These are phyloP conservation scores for Pyricularia pennisetigena DNA, from an alignment of 2,329 filamentous ascomycete genomes.

Conservation along the genomic window DNA sequence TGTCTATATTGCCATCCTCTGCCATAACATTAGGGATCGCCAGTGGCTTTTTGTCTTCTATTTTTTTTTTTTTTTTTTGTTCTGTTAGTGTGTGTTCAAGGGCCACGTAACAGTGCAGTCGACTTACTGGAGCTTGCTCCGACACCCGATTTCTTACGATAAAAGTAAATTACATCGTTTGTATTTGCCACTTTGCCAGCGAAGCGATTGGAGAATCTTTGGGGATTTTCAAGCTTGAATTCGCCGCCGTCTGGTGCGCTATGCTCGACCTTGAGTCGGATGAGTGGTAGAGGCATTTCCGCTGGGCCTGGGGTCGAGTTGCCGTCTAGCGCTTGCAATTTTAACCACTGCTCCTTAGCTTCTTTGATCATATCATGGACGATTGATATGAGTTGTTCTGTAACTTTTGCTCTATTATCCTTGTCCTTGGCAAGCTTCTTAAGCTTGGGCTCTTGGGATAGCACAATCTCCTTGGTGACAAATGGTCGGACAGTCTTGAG, in stretches of 20 bases:
- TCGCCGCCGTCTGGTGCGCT: conserved; percentile 73
- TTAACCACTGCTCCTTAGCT: conserved; percentile 71
- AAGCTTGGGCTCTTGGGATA: conserved; percentile 68
- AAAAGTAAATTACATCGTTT: conserved; percentile 88
- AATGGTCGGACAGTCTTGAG: conserved; percentile 88
- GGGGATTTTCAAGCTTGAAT: conserved; percentile 90
- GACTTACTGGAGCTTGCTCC: neutral
- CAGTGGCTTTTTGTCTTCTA: conserved; percentile 29
- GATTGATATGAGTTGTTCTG: conserved; percentile 61
- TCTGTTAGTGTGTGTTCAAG: neutral
- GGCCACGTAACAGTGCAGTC: too few relatives aligned
- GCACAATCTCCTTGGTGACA: conserved; percentile 70
- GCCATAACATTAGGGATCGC: conserved; percentile 54
- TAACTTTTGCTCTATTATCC: conserved; percentile 76
- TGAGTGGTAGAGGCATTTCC: conserved; percentile 64
- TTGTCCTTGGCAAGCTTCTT: conserved; percentile 69
- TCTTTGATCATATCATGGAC: conserved; percentile 83
- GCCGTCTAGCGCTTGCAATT: conserved; percentile 43
- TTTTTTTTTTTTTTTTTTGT: conserved; percentile 6
- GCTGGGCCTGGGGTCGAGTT: conserved; percentile 42
- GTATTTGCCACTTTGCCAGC: conserved; percentile 84
- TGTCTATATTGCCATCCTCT: conserved; percentile 57
- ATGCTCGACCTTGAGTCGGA: conserved; percentile 86
- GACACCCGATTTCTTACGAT: conserved; percentile 69
- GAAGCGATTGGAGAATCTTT: conserved; percentile 91